Conservation (phyloP, 2,329 filamentous ascomycete species). For the Fusarium penzigii region DNA sequence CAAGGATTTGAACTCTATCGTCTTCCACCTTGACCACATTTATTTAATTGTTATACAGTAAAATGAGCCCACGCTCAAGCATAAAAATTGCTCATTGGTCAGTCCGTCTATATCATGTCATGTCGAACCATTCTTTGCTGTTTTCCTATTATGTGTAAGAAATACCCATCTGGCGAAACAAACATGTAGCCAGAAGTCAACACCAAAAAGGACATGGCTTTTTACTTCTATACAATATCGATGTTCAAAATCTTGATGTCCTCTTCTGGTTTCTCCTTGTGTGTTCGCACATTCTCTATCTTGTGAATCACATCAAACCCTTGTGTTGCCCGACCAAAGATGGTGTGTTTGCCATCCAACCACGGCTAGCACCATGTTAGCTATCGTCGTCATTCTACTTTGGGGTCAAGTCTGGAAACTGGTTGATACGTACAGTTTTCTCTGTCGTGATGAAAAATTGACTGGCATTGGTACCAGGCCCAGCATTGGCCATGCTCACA, state of each 20-base stretch:
- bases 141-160: no score
- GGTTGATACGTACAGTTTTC: conserved; percentile 68
- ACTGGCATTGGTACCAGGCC: conserved; percentile 90
- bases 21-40: background rate
- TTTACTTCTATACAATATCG: conserved; percentile 48
- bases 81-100: background rate
- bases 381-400: background rate
- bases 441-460: conserved; percentile 99
- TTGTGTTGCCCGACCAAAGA: conserved; percentile 88
- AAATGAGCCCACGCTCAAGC: background rate
- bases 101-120: background rate
- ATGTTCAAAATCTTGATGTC: conserved; percentile 98
- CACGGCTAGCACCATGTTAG: conserved; percentile 62
- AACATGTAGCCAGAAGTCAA: background rate
- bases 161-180: no score
- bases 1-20: background rate
- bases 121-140: background rate
- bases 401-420: background rate
- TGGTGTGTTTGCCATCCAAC: conserved; percentile 94
- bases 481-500: conserved; percentile 96
- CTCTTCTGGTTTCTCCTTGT: conserved; percentile 91
- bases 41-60: background rate
- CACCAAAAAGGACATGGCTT: background rate
- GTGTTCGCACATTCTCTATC: conserved; percentile 87
- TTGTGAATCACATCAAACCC: conserved; percentile 93